phyloP scores from a whole-genome alignment of 345 rosid species.

The Hibiscus syriacus region DNA sequence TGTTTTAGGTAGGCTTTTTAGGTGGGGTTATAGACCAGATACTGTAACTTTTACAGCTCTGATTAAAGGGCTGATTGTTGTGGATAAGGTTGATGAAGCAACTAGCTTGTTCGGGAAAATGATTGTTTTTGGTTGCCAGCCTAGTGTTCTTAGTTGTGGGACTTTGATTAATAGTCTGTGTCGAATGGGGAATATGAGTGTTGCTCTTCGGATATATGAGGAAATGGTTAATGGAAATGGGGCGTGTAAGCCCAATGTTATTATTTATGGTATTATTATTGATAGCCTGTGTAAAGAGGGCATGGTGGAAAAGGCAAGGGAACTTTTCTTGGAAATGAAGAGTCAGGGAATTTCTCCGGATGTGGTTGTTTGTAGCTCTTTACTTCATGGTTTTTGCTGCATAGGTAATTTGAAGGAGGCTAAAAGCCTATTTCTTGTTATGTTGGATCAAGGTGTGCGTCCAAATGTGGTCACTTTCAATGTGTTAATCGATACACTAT shows the following conservation, averaged over 20 bases:
- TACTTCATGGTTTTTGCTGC: constrained; percentile 22
- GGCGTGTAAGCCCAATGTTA: constrained; percentile 12
- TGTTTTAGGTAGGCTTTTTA: constrained; percentile 10
- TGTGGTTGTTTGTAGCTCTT: constrained; percentile 21
- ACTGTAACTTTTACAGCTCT: constrained; percentile 9
- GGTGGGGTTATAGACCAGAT: constrained; percentile 10
- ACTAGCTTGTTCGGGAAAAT: no score
- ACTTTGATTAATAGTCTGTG: constrained; percentile 19
- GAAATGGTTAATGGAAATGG: constrained; percentile 10
- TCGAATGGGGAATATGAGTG: background rate
- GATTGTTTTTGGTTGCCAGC: no score
- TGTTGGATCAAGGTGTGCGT: constrained; percentile 16
- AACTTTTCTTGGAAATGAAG: constrained; percentile 18
- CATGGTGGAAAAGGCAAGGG: constrained; percentile 14
- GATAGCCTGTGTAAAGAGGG: constrained; percentile 24
- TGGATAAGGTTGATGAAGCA: constrained; percentile 10
- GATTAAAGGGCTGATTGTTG: constrained; percentile 10
- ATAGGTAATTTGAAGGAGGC: constrained; percentile 18
- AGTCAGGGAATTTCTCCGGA: constrained; percentile 14
- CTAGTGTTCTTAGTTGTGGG: constrained; percentile 8
- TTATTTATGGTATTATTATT: constrained; percentile 18
- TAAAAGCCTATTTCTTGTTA: constrained; percentile 5
- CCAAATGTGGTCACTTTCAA: constrained; percentile 20
- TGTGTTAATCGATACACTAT: constrained; percentile 14
- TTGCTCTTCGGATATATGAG: constrained; percentile 18